Base-by-base conservation (phyloP, 352 stramenopile species). In the Globisporangium irregulare region DNA sequence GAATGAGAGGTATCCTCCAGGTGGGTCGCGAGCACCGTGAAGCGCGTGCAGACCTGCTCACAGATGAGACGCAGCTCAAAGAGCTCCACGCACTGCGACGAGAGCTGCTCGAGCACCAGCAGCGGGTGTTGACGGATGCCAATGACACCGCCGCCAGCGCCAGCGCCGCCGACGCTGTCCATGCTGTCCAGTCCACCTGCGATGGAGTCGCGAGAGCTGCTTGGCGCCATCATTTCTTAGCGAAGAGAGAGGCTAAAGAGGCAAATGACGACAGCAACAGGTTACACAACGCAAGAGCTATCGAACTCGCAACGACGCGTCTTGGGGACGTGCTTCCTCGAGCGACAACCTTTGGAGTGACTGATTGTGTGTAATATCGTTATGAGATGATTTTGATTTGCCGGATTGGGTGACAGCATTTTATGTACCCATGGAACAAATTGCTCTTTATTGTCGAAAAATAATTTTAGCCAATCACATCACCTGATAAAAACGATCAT, bases 31-130 rank as follows among this genome's bases (percentile, higher is more conserved):
- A 69, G 36, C 25, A 54, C 22, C 32, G 55, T 60, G 29, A 70
- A n/a, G 29, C 65, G 59, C 38, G 51, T 38, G 48, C 59, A 65
- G 29, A 72, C 24, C 43, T 57, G 27, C 25, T 69, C 55, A 41
- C 67, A 48, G 59, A 72, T 32, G n/a, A 64, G 20, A 15, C 29
- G 46, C 20, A 70, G 41, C 46, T 75, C 59, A 25, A 43, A 50
- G 4, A 63, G 27, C 51, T 79, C 66, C 50, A 67, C 27, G 14
- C 61, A 67, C 55, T 74, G 58, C 64, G 73, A 34, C 48, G 55
- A 60, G 29, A 69, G 64, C 41, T 69, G 64, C 64, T 69, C 64
- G 7, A 69, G 55, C 38, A 20, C 36, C 18, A 69, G 55, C 38
- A 69, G 64, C 55, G 64, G 64, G 55, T 69, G 64, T 22, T 68